Evolutionary conservation across 1,139 yeast genomes (phyloP), one percentile per base, ranked within the genome.

Genomic region (Geotrichum phurueaensis): DNA sequence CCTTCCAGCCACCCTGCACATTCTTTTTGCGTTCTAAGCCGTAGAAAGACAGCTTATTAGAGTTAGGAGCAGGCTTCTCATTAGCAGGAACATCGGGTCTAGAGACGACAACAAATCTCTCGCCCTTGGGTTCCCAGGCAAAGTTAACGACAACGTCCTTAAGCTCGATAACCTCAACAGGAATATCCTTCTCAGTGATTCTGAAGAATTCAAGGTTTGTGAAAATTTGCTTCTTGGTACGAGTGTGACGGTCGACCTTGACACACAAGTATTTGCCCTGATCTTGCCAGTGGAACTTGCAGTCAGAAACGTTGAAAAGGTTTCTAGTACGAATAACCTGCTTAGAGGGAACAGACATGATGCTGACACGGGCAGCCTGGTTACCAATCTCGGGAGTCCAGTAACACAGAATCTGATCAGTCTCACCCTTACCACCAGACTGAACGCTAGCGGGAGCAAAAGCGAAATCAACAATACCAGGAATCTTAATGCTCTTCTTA

Each of bases 341-440:
- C 74, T 89, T 88, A 43, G 90, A 79, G 61, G 97, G 96, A 63
- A 94, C 83, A 71, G 90, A 92, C 86, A 94, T 87, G 66, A 95
- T 78, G 31, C 96, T 84, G 63, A 94, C 98, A 75, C 96, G 87
- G 39, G 99, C 98, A 57, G 97, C 89, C 78, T 92, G 96, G 76
- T 94, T 92, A 66, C 83, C 76, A 64, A 87, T 80, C 78, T 95
- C 99, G 60, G 99, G 99, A 56, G 97, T 91, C 99, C 99, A 95
- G 79, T 87, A 94, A 51, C 96, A 86, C 69, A 95, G 80, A 48
- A 91, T 78, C 68, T 87, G 87, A 65, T 82, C 86, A 49, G 83
- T 81, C 50, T 71, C 73, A 50, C 67, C 69, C 56, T 79, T 82
- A 56, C 81, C 83, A 54, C 84, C 83, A 65, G 90, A 81, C 67